Evolutionary conservation across 2,329 filamentous ascomycete species (phyloP), one percentile per base, ranked within the genome.

Genomic region (Aspergillus tubingensis): DNA sequence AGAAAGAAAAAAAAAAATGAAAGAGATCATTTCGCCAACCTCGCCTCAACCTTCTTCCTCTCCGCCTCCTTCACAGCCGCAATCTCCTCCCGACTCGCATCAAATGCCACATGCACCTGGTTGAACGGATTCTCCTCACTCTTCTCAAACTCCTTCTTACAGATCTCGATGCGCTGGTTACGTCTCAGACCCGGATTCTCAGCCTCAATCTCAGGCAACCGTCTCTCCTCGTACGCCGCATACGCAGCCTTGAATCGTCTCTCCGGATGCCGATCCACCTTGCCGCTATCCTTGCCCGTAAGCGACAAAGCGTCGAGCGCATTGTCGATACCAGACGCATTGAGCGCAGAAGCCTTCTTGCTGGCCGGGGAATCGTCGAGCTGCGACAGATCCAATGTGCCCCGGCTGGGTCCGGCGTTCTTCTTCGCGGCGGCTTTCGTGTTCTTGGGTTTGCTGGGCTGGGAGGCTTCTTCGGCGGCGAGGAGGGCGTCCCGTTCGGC

Each of bases 71-170:
- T 85, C 60, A 93, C 79, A 52, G 85, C 82, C 52, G 82, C 82
- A 48, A 96, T 70, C 70, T 99, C 94, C 3, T 92, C 91, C 77
- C 86, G 89, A 21, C 84, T 85, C 57, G 91, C 86, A 77, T 99
- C 91, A 78, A 92, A 96, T 3, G 82, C 77, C 2, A 87, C 91
- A 54, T 82, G 86, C 15, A 89, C 88, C 80, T 96, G 91, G 79
- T 96, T 96, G 80, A 96, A 95, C 13, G 95, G 95, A 76, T 99
- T 99, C 70, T 98, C 94, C 1, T 91, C 89, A 71, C 90, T 91
- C 82, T 92, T 96, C 77, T 96, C 90, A 76, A 98, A 99, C 80
- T 98, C 95, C 82, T 96, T 96, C 64, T 86, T 80, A 67, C 96
- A 91, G 72, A 88, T 83, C 65, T 94, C 90, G 70, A 93, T 88